Conservation (phyloP, 2,329 filamentous ascomycete genomes). For the Fusarium sp. region DNA sequence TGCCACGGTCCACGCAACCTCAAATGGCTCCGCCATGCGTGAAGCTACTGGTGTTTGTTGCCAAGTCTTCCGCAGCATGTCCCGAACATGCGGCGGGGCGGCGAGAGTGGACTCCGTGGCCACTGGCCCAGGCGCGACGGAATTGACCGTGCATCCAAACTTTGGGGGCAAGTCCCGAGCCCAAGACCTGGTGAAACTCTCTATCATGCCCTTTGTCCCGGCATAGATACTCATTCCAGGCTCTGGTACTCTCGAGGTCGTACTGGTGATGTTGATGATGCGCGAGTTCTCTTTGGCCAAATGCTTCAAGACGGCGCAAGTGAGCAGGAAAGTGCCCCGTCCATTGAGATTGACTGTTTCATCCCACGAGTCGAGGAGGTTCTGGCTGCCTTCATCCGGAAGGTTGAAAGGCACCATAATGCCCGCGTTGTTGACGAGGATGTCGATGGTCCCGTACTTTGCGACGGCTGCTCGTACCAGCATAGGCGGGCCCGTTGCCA, state of each 20-base stretch:
- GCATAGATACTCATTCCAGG: not conserved
- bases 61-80: not conserved
- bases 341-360: not conserved
- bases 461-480: not conserved
- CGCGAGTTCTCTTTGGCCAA: not conserved
- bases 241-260: not conserved
- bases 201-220: not conserved
- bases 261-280: slow-evolving; percentile 5
- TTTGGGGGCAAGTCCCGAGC: slow-evolving; percentile 1
- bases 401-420: not conserved
- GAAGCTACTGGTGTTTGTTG: not conserved
- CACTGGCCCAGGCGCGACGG: not conserved
- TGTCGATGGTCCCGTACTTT: not conserved
- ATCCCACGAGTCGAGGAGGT: not conserved
- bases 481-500: not conserved
- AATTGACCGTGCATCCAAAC: slow-evolving; percentile 7
- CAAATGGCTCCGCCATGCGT: not conserved
- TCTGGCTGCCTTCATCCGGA: not conserved
- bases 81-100: not conserved
- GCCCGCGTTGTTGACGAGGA: slow-evolving; percentile 11
- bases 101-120: not conserved
- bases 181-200: slow-evolving; percentile 2
- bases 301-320: not conserved
- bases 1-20: not conserved
- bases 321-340: not conserved